Evolutionary conservation across 139 green algal genomes (phyloP), one percentile per base, ranked within the genome.

Genomic region (Tetratostichococcus sp.): DNA sequence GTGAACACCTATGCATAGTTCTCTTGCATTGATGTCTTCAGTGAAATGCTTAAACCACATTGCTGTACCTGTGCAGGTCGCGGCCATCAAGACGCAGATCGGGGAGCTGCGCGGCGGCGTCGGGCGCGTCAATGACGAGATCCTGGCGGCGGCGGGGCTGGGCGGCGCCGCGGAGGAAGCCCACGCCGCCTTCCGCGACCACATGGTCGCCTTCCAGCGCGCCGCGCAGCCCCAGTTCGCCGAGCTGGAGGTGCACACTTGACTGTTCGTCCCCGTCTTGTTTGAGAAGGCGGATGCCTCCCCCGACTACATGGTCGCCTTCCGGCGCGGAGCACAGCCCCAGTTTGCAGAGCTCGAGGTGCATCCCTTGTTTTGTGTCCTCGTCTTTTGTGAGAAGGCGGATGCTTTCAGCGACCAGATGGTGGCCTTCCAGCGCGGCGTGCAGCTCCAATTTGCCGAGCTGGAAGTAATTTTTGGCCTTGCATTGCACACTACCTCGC

Each of bases 91-190:
- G 22, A 71, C 58, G 23, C 67, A 87, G 72, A 75, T 92, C 2
- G 80, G 69, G 1, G 89, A 93, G 78, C 71, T 91, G 70, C 71
- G 73, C 19, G 32, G 65, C 21, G 83, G 85, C 30, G 69, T 89
- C 35, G 71, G 62, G 32, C 50, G 72, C 22, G 77, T 89, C 23
- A 69, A 79, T 69, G 66, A 39, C 1, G 85, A 89, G 80, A 77
- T 86, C 43, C 32, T 50, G 31, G 66, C 75, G 57, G 80, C 75
- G 14, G 39, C 50, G 2, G 81, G 78, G 11, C 57, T 69, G 22
- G 62, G 57, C 26, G 65, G 68, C 32, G 68, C 33, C 31, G 50
- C 30, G 2, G 62, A 65, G 1, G 66, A 43, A 30, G 71, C 57
- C 25, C 71, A 78, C 35, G 21, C 57, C 30, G 31, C 74, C 26